phyloP scores from a whole-genome alignment of 805 yeast genomes.

The Ogataea nonfermentans region DNA sequence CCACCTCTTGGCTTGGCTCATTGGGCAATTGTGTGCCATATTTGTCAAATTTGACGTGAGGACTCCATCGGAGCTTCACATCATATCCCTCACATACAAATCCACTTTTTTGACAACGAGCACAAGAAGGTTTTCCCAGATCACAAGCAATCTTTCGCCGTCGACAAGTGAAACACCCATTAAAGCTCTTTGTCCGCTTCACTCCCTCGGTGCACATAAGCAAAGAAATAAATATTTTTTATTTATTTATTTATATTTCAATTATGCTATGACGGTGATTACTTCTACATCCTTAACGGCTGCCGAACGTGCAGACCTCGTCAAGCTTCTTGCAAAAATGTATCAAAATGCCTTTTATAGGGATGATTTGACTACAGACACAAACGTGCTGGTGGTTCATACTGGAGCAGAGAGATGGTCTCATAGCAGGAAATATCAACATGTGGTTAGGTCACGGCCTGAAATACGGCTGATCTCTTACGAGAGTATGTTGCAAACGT shows the following conservation, averaged over 20 bases:
- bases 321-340: conserved; percentile 16
- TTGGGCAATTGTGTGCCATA: conserved; percentile 41
- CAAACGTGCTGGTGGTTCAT: conserved; percentile 25
- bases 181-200: conserved; percentile 66
- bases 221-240: background rate
- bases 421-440: conserved; percentile 52
- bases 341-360: conserved; percentile 20
- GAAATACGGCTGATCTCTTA: conserved; percentile 58
- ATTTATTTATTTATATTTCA: background rate
- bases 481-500: conserved; percentile 43
- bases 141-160: conserved; percentile 81
- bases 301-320: conserved; percentile 17
- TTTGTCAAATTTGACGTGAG: conserved; percentile 49
- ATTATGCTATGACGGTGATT: conserved; percentile 13
- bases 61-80: conserved; percentile 77
- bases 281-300: conserved; percentile 30
- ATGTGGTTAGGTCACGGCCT: conserved; percentile 46
- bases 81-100: conserved; percentile 79
- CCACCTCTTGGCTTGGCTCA: conserved; percentile 38
- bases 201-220: conserved; percentile 5
- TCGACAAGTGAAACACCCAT: conserved; percentile 89
- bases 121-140: conserved; percentile 64
- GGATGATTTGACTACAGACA: conserved; percentile 31
- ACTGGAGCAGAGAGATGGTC: conserved; percentile 27
- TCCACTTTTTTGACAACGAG: conserved; percentile 66